A percentile compares a stretch with the other conserved stretches of the same genome.
These are phyloP conservation scores for Leucaena leucocephala DNA, from an alignment of 306 rosid genomes.

Conservation along the genomic window DNA sequence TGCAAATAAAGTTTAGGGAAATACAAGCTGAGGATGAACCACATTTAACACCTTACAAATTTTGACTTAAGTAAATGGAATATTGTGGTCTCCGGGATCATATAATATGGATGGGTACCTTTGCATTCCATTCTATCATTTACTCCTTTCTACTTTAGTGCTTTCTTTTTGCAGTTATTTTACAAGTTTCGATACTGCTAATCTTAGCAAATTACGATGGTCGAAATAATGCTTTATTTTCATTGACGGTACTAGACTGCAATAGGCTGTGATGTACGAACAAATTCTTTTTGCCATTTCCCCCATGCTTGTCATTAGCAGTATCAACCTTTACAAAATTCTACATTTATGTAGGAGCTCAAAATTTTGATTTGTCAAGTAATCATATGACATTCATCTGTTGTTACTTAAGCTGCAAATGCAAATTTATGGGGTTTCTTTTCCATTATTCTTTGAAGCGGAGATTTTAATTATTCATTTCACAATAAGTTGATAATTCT, in stretches of 20 bases:
- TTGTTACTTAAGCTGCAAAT: background rate
- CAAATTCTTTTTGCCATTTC: background rate
- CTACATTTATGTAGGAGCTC: background rate
- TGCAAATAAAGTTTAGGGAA: background rate
- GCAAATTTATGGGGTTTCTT: background rate
- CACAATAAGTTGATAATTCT: background rate
- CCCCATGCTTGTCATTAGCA: background rate
- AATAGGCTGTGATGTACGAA: background rate
- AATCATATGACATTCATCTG: background rate
- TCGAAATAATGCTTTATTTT: background rate
- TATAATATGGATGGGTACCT: background rate
- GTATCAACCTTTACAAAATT: background rate
- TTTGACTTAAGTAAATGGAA: background rate
- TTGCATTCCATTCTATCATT: background rate
- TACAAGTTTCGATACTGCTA: background rate
- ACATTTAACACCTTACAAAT: background rate
- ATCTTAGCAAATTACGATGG: background rate
- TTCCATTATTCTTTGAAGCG: background rate
- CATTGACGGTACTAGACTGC: background rate
- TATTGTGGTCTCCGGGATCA: background rate
- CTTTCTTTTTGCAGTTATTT: background rate
- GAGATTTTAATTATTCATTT: background rate
- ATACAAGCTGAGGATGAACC: background rate
- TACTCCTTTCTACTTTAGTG: background rate
- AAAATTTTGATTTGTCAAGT: slow-evolving; percentile 14